These are phyloP conservation scores for Tylopilus vinaceipallidus DNA, from an alignment of 768 basidiomycete species.

Conservation along the genomic window DNA sequence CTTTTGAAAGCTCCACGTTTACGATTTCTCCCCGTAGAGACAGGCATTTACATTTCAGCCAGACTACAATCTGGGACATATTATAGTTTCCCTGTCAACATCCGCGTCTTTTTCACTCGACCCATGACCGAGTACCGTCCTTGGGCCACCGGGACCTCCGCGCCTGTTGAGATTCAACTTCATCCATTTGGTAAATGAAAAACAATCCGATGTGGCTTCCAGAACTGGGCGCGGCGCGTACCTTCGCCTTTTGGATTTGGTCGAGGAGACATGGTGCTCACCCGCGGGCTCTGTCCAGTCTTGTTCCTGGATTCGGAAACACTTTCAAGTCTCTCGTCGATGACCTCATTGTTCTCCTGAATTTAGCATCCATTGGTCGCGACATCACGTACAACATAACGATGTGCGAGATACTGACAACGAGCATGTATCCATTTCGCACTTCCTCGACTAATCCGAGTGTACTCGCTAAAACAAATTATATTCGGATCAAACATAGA, in stretches of 20 bases:
- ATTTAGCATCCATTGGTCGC: constrained; percentile 17
- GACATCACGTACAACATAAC: constrained; percentile 31
- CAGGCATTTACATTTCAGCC: background rate
- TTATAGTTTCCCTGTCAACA: constrained; percentile 16
- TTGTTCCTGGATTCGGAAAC: constrained; percentile 2
- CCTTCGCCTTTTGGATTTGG: background rate
- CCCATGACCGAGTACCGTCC: background rate
- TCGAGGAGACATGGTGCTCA: background rate
- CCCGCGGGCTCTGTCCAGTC: background rate
- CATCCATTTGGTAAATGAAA: background rate
- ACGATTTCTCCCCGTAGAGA: background rate
- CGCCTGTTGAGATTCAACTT: no score
- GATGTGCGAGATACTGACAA: background rate
- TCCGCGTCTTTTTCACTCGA: constrained; percentile 4
- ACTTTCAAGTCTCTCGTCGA: constrained; percentile 2
- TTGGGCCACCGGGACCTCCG: constrained; percentile 1
- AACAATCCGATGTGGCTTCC: background rate
- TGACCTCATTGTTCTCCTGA: constrained; percentile 28
- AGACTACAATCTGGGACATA: constrained; percentile 11
- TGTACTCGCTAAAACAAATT: constrained; percentile 19
- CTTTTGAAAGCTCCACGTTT: constrained; percentile 1
- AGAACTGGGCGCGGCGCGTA: background rate
- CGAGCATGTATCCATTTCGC: constrained; percentile 15
- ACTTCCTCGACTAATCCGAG: constrained; percentile 12
- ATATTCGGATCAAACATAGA: constrained; percentile 23